phyloP scores from a whole-genome alignment of 2,329 filamentous ascomycete genomes.

The Knoxdaviesia capensis region DNA sequence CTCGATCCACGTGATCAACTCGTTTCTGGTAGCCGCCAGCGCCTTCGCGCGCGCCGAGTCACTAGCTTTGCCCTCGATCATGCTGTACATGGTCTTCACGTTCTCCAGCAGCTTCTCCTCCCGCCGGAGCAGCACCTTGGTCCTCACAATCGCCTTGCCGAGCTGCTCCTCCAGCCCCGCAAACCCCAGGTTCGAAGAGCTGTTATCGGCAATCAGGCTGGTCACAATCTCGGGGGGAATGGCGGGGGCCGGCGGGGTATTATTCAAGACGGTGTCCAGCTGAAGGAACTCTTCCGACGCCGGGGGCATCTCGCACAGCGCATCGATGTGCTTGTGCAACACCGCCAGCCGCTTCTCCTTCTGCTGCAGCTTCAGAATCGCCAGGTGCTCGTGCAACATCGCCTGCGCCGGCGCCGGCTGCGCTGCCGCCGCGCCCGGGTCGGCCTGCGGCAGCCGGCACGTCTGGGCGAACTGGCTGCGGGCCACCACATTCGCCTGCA shows the following conservation, averaged over 20 bases:
- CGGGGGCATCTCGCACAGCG: constrained; percentile 29
- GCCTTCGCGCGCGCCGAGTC: constrained; percentile 26
- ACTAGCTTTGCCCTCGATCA: constrained; percentile 8
- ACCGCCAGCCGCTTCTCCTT: constrained; percentile 29
- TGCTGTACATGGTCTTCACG: constrained; percentile 18
- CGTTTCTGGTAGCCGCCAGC: constrained; percentile 32
- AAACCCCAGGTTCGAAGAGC: constrained; percentile 19
- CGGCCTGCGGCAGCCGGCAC: no score
- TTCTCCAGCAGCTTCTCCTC: constrained; percentile 35
- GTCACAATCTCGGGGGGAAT: constrained; percentile 32
- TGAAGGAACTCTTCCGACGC: constrained; percentile 28
- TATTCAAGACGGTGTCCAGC: constrained; percentile 24
- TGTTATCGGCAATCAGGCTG: constrained; percentile 23
- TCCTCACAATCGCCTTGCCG: constrained; percentile 36
- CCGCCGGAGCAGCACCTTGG: constrained; percentile 33
- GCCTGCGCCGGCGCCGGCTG: not conserved
- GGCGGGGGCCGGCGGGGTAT: constrained; percentile 21
- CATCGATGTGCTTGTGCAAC: constrained; percentile 29
- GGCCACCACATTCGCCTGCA: constrained; percentile 30
- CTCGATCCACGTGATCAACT: constrained; percentile 47
- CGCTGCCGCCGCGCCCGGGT: no score
- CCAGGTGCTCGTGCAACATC: constrained; percentile 27
- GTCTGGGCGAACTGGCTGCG: no score
- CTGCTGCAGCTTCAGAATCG: constrained; percentile 27
- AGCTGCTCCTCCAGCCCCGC: constrained; percentile 27